A percentile compares a stretch with the other conserved stretches of the same genome.
Evolutionary conservation across 1,284 basidiomycete genomes (phyloP).

Genomic region (Caloboletus inedulis): DNA sequence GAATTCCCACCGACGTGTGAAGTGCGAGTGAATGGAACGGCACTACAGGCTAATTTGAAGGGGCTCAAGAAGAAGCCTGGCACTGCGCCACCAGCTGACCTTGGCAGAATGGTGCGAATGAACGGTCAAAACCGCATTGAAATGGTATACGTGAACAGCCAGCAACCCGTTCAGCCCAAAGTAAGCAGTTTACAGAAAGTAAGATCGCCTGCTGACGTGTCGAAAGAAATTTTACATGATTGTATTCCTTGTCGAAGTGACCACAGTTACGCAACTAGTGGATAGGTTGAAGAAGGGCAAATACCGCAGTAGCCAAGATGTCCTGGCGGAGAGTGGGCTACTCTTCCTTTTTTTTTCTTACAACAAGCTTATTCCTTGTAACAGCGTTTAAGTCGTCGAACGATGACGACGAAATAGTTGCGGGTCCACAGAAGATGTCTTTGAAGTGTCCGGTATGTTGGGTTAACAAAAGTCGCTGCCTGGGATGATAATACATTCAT

Average conservation of each 20-base stretch:
- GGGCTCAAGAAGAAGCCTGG: constrained; percentile 97
- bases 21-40: constrained; percentile 76
- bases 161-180: constrained; percentile 70
- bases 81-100: constrained; percentile 87
- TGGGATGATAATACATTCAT: constrained; percentile 1
- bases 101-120: constrained; percentile 59
- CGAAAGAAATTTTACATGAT: constrained; percentile 91
- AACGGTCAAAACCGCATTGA: constrained; percentile 67
- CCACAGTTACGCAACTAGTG: constrained; percentile 64
- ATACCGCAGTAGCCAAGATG: constrained; percentile 62
- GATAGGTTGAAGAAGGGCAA: constrained; percentile 64
- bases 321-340: constrained; percentile 62
- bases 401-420: constrained; percentile 86
- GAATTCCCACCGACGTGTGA: constrained; percentile 93
- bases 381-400: constrained; percentile 59
- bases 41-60: constrained; percentile 76
- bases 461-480: neutral
- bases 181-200: constrained; percentile 35
- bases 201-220: constrained; percentile 11
- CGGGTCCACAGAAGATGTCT: constrained; percentile 84
- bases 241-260: constrained; percentile 78
- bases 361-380: constrained; percentile 6
- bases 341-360: neutral
- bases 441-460: constrained; percentile 85
- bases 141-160: constrained; percentile 89